These are phyloP conservation scores for Penicillium sp. DNA, from an alignment of 2,329 filamentous ascomycete species.

Conservation along the genomic window DNA sequence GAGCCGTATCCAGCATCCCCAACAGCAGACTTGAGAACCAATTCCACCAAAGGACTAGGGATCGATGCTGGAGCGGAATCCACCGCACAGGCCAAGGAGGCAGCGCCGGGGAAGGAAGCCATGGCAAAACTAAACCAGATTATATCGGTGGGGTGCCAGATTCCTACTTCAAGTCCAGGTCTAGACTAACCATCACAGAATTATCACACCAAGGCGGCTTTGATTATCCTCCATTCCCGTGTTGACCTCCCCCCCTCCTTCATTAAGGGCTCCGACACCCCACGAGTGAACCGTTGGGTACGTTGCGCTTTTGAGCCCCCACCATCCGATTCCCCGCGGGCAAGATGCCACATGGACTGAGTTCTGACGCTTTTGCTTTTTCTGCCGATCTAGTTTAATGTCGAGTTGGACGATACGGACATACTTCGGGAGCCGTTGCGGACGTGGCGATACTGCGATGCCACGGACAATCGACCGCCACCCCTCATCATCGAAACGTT, in stretches of 20 bases:
- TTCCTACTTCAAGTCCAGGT: not conserved
- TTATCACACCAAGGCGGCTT: conserved; percentile 82
- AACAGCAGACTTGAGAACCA: conserved; percentile 51
- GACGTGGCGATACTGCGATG: conserved; percentile 77
- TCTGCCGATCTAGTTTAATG: conserved; percentile 70
- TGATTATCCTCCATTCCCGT: conserved; percentile 78
- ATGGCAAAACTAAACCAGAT: conserved; percentile 86
- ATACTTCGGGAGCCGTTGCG: conserved; percentile 77
- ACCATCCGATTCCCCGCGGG: not conserved
- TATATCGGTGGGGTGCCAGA: conserved; percentile 64
- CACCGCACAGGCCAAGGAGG: conserved; percentile 40
- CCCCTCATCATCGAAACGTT: conserved; percentile 89
- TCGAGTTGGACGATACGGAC: conserved; percentile 89
- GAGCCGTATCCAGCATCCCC: conserved; percentile 54
- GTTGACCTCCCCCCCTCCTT: conserved; percentile 63
- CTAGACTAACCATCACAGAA: conserved; percentile 57
- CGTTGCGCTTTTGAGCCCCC: conserved; percentile 33
- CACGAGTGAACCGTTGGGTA: conserved; percentile 85
- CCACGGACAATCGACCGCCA: conserved; percentile 71
- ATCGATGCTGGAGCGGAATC: conserved; percentile 50
- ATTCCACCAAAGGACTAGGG: conserved; percentile 50
- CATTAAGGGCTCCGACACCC: conserved; percentile 55
- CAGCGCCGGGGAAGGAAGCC: conserved; percentile 61
- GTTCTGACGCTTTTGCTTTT: conserved; percentile 3
- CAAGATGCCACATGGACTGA: not conserved